Evolutionary conservation across 2,329 filamentous ascomycete genomes (phyloP), one percentile per base, ranked within the genome.

Genomic region (Cordyceps farinosa): DNA sequence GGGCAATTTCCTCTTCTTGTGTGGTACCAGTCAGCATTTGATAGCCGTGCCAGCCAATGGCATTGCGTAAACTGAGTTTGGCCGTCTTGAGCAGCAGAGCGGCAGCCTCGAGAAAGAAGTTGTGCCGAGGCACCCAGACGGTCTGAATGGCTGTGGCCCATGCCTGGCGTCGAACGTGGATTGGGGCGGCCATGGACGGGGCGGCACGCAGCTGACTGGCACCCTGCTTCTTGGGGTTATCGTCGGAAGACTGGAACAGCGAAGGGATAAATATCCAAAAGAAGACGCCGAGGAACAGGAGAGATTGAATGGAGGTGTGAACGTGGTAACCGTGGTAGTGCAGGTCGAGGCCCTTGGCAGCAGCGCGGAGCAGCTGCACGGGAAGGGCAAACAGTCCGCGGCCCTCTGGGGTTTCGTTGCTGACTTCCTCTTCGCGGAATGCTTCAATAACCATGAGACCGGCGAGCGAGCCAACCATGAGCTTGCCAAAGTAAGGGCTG

Each of bases 81-180:
- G 90, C 76, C 61, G 88, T 91, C 79, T 97, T 95, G 48, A 92
- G 80, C 7, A 87, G 81, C 30, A 97, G 82, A 3, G 92, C 93
- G 17, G 90, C 87, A 62, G 91, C 89, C 74, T 97, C 94, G 3
- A 96, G 85, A 68, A 94, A 83, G 73, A 96, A 93, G 68, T 89
- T 91, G 74, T 96, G 91, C 27, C 89, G 86, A 11, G 94, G 94
- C 15, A 97, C 90, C 85, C 92, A 96, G 30, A 97, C 91, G 4
- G 90, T 94, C 76, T 97, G 93, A 64, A 97, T 89, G 8, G 93
- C 91, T 3, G 93, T 97, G 63, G 96, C 87, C 93, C 94, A 97
- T 38, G 93, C 93, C 73, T 92, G 90, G 65, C 90, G 87, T 57
- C 92, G 89, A 52, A 96, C 90, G 68, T 95, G 87, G 63, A 96